Percentiles rank a stretch among this genome's conserved stretches.
Conservation (phyloP, 192 early-diverging fungal genomes). For the Mortierella hygrophila region DNA sequence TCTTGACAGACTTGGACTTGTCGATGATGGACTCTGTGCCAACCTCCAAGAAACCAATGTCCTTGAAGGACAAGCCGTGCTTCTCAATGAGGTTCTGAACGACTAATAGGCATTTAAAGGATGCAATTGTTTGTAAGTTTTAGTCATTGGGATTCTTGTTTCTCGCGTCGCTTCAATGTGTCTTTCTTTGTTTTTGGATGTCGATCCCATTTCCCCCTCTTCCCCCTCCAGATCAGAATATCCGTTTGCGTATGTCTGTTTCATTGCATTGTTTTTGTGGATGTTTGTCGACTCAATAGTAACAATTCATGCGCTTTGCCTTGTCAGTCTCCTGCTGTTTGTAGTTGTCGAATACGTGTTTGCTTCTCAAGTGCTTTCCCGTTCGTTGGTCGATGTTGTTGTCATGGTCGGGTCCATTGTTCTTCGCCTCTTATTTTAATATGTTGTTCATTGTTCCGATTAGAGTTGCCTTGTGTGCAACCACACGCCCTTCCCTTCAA, state of each 20-base stretch:
- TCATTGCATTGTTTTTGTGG: neutral
- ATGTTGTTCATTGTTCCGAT: neutral
- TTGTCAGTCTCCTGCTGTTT: too few relatives aligned
- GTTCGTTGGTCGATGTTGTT: neutral
- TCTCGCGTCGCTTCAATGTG: neutral
- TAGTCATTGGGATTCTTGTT: neutral
- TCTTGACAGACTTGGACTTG: constrained; percentile 99
- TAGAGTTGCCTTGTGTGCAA: neutral
- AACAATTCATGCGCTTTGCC: too few relatives aligned
- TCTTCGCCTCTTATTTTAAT: neutral
- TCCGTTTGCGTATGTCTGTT: neutral
- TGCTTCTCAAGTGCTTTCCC: neutral
- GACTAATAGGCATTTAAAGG: constrained; percentile 60
- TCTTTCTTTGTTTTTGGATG: neutral
- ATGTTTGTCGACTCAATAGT: neutral
- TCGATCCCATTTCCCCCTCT: neutral
- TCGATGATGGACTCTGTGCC: constrained; percentile 99
- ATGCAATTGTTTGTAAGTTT: neutral
- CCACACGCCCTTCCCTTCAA: neutral
- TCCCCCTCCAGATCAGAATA: neutral
- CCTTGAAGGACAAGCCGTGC: constrained; percentile 85
- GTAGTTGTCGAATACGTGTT: neutral
- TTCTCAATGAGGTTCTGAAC: constrained; percentile 95
- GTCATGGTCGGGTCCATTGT: neutral
- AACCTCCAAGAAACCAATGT: constrained; percentile 96